A percentile compares a stretch with the other conserved stretches of the same genome.
Conservation (phyloP, 2,329 filamentous ascomycete species). For the Coniochaeta sp. region DNA sequence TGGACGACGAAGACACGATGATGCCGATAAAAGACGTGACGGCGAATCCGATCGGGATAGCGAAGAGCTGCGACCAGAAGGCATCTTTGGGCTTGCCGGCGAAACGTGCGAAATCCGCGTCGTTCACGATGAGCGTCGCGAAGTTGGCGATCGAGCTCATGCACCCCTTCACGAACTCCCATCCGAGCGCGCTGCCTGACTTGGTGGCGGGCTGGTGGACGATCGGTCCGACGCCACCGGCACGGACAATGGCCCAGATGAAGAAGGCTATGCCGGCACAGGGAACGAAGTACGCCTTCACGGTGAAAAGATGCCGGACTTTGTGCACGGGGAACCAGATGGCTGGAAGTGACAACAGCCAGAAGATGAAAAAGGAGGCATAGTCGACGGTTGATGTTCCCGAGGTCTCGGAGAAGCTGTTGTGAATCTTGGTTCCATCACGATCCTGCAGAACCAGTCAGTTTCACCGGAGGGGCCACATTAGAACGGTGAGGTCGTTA, state of each 20-base stretch:
- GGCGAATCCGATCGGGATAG: conserved; percentile 64
- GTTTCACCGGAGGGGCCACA: background rate
- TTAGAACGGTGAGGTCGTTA: conserved; percentile 1
- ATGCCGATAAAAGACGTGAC: conserved; percentile 82
- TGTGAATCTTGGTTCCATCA: conserved; percentile 51
- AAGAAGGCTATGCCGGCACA: conserved; percentile 79
- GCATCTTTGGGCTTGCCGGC: conserved; percentile 68
- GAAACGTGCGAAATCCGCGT: conserved; percentile 81
- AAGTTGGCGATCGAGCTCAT: conserved; percentile 91
- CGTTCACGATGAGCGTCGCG: conserved; percentile 75
- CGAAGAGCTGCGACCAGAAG: conserved; percentile 70
- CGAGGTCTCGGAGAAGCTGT: conserved; percentile 55
- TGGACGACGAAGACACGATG: conserved; percentile 65
- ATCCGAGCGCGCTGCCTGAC: conserved; percentile 63
- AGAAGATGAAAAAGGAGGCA: conserved; percentile 81
- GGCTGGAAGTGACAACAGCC: conserved; percentile 70
- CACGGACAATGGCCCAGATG: conserved; percentile 76
- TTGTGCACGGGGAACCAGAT: conserved; percentile 88
- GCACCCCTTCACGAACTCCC: conserved; percentile 77
- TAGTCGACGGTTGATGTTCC: conserved; percentile 71
- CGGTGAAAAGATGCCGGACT: conserved; percentile 83
- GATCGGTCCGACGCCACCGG: conserved; percentile 77
- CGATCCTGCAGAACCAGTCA: conserved; percentile 12
- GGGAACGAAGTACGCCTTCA: conserved; percentile 80
- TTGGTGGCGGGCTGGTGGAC: conserved; percentile 58